phyloP scores from a whole-genome alignment of 257 asterid genomes.

The Solanum virginianum region DNA sequence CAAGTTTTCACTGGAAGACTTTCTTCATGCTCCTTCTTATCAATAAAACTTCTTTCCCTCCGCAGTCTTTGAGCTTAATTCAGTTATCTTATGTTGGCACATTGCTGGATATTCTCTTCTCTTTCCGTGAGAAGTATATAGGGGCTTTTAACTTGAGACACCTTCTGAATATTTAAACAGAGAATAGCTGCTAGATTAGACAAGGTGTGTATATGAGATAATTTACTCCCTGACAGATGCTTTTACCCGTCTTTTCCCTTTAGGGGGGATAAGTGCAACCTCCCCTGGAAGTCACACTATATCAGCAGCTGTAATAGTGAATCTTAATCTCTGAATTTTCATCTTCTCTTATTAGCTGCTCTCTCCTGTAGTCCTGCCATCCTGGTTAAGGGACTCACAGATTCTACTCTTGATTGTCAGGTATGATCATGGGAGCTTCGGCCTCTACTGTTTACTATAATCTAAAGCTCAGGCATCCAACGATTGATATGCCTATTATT shows the following conservation, averaged over 20 bases:
- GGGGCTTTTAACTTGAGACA: not conserved
- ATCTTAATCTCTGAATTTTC: not conserved
- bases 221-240: not conserved
- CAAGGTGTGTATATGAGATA: not conserved
- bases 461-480: conserved; percentile 86
- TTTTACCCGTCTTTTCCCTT: not conserved
- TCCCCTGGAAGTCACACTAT: not conserved
- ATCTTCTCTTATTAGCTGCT: not conserved
- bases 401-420: conserved; percentile 27
- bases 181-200: not conserved
- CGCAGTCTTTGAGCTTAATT: not conserved
- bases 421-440: conserved; percentile 99
- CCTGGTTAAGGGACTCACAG: not conserved
- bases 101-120: not conserved
- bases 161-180: not conserved
- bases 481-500: conserved; percentile 82
- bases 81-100: not conserved
- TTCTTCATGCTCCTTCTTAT: not conserved
- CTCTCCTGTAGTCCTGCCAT: not conserved
- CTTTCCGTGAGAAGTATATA: not conserved
- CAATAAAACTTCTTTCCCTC: not conserved
- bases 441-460: conserved; percentile 87
- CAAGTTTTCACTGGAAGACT: not conserved
- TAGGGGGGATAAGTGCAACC: not conserved
- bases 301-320: not conserved